These are phyloP conservation scores for Gonapodya sp. DNA, from an alignment of 192 early-diverging fungal genomes.

Conservation along the genomic window DNA sequence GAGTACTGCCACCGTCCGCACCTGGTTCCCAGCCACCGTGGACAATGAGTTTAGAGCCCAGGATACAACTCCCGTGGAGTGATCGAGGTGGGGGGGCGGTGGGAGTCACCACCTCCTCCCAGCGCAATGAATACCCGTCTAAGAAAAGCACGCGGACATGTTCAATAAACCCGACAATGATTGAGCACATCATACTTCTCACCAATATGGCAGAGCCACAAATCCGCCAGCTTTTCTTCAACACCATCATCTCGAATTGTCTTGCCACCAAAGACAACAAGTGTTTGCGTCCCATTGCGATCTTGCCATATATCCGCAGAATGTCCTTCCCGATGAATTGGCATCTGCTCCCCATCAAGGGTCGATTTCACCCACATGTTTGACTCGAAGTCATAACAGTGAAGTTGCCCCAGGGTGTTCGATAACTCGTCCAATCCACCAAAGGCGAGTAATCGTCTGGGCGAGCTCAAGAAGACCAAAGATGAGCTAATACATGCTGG, in stretches of 20 bases:
- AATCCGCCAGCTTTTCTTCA: not conserved
- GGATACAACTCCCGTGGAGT: not conserved
- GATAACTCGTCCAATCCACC: not conserved
- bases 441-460: not conserved
- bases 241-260: not conserved
- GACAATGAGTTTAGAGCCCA: not conserved
- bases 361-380: too few species aligned
- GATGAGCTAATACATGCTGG: not conserved
- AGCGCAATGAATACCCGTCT: not conserved
- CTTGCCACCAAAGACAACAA: not conserved
- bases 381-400: not conserved
- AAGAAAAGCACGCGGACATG: not conserved
- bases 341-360: not conserved
- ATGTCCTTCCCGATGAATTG: not conserved
- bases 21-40: not conserved
- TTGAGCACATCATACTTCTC: too few species aligned
- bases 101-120: not conserved
- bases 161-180: not conserved
- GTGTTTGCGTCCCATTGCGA: not conserved
- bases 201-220: not conserved
- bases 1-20: not conserved
- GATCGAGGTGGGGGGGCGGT: not conserved
- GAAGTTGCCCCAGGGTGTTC: not conserved
- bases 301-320: not conserved
- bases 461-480: not conserved